Conservation (phyloP, 805 yeast genomes). For the Candida glaebosa region DNA sequence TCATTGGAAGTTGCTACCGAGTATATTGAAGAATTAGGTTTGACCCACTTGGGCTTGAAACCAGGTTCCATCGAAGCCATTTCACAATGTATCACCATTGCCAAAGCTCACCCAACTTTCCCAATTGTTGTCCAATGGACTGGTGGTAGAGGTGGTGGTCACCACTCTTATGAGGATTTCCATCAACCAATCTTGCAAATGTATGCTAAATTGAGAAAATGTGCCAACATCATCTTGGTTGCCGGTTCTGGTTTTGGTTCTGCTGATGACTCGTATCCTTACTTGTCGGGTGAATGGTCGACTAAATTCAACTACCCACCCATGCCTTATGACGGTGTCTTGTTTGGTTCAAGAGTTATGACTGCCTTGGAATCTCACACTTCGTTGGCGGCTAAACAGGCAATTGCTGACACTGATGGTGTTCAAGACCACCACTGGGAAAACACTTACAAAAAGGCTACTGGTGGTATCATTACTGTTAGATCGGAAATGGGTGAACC, state of each 20-base stretch:
- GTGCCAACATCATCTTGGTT: constrained; percentile 80
- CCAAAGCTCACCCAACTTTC: constrained; percentile 93
- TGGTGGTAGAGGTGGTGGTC: constrained; percentile 99
- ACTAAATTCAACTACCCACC: constrained; percentile 82
- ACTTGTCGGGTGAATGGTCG: constrained; percentile 98
- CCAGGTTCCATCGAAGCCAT: constrained; percentile 97
- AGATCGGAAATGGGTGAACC: constrained; percentile 99
- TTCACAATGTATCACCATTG: constrained; percentile 80
- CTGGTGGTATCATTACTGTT: constrained; percentile 97
- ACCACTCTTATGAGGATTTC: constrained; percentile 98
- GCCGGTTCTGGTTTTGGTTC: constrained; percentile 99
- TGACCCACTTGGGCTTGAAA: constrained; percentile 92
- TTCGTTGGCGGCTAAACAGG: constrained; percentile 88
- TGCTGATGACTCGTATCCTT: constrained; percentile 94
- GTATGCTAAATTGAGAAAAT: constrained; percentile 92
- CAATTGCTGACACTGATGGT: constrained; percentile 89
- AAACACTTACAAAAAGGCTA: constrained; percentile 85
- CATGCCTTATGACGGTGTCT: constrained; percentile 98
- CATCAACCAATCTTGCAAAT: constrained; percentile 95
- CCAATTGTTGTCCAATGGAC: constrained; percentile 99
- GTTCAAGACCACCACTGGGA: constrained; percentile 90
- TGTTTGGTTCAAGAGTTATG: constrained; percentile 97
- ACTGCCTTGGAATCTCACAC: constrained; percentile 95
- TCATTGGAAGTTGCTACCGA: constrained; percentile 96
- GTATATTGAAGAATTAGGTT: constrained; percentile 87